Evolutionary conservation across 1,139 yeast genomes (phyloP).

Genomic region (Starmera stellimalicola): DNA sequence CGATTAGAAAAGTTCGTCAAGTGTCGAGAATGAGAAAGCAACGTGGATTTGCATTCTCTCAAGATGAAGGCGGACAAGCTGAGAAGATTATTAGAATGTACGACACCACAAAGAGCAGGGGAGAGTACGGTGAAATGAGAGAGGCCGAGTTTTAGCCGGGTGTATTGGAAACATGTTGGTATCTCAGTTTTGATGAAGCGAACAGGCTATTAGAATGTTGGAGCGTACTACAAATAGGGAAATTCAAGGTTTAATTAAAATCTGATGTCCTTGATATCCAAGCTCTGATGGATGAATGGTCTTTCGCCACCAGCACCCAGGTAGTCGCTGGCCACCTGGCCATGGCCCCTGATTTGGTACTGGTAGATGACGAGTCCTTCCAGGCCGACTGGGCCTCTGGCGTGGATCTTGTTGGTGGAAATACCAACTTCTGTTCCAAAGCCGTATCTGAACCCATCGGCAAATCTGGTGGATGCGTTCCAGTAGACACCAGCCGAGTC

Average conservation of each 20-base stretch:
- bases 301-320: constrained; percentile 86
- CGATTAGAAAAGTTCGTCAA: constrained; percentile 93
- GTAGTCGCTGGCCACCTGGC: constrained; percentile 87
- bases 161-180: neutral
- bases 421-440: constrained; percentile 99
- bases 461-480: constrained; percentile 95
- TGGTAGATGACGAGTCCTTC: constrained; percentile 96
- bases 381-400: constrained; percentile 97
- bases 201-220: neutral
- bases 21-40: constrained; percentile 97
- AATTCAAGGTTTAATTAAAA: constrained; percentile 3
- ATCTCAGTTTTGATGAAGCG: no score
- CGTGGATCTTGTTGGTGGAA: constrained; percentile 92
- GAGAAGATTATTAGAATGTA: constrained; percentile 87
- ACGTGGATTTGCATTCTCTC: constrained; percentile 97
- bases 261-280: constrained; percentile 26
- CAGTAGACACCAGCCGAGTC: constrained; percentile 98
- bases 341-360: constrained; percentile 83
- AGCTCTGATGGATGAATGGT: constrained; percentile 66
- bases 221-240: no score
- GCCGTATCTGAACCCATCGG: constrained; percentile 97
- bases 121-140: constrained; percentile 42
- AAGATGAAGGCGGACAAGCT: constrained; percentile 79
- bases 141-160: constrained; percentile 20
- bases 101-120: constrained; percentile 70